These are phyloP conservation scores for Aspergillus fumigatiaffinis DNA, from an alignment of 2,329 filamentous ascomycete species.

Conservation along the genomic window DNA sequence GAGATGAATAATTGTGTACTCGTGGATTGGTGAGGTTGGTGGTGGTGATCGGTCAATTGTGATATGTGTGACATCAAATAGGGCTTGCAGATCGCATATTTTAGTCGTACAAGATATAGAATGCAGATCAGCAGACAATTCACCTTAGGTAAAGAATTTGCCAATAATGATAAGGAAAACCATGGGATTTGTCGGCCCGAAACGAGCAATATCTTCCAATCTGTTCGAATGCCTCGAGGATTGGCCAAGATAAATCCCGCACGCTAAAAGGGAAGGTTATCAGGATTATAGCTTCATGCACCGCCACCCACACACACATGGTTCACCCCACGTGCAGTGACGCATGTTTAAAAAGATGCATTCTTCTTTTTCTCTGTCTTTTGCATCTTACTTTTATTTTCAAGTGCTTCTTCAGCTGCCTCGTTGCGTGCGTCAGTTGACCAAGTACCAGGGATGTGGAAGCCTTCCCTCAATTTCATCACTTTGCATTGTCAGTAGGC, in stretches of 20 bases:
- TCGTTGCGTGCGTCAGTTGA: too few species aligned
- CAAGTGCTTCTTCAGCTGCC: neutral
- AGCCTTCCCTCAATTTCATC: conserved; percentile 24
- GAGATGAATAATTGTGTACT: neutral
- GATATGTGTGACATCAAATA: too few species aligned
- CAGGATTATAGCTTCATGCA: neutral
- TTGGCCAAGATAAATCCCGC: neutral
- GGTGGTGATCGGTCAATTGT: too few species aligned
- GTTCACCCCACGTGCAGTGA: neutral
- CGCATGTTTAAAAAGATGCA: neutral
- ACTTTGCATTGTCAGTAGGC: conserved; percentile 25
- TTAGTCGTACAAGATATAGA: too few species aligned
- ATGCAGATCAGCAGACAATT: too few species aligned
- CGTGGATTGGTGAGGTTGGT: too few species aligned
- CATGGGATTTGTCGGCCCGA: neutral
- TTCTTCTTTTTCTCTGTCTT: neutral
- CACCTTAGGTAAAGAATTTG: neutral
- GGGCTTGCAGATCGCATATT: too few species aligned
- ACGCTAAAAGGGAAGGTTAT: neutral
- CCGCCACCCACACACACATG: neutral
- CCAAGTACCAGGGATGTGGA: conserved; percentile 15
- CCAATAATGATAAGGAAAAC: neutral
- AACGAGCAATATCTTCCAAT: too few species aligned
- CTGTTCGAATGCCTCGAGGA: neutral
- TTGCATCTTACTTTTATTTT: neutral